Conservation (phyloP, 2,329 filamentous ascomycete genomes). For the Mollisiaceae sp. region DNA sequence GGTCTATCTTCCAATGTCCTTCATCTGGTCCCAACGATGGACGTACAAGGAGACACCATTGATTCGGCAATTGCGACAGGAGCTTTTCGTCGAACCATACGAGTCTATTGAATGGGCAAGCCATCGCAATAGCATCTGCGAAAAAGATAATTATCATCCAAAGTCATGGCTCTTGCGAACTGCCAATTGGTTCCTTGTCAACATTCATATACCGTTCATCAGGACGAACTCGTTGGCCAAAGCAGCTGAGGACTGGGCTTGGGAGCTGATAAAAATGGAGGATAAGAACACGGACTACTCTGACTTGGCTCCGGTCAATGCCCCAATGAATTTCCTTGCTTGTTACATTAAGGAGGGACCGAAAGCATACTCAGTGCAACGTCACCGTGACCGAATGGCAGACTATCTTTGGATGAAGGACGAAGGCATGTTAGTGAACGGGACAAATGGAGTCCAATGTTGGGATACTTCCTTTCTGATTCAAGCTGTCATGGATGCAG, state of each 20-base stretch:
- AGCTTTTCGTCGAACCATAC: constrained; percentile 82
- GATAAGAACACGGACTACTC: constrained; percentile 91
- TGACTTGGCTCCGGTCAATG: constrained; percentile 86
- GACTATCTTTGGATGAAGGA: constrained; percentile 92
- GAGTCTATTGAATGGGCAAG: constrained; percentile 76
- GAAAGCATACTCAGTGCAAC: constrained; percentile 70
- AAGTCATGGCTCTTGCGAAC: constrained; percentile 84
- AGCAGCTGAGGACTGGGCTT: constrained; percentile 79
- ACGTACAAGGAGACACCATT: constrained; percentile 76
- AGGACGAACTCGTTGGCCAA: constrained; percentile 68
- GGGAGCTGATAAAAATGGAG: constrained; percentile 85
- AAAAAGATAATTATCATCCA: constrained; percentile 87
- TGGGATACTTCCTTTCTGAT: constrained; percentile 96
- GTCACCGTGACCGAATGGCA: constrained; percentile 79
- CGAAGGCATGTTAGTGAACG: constrained; percentile 93
- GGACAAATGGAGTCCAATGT: constrained; percentile 96
- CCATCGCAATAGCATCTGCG: constrained; percentile 82
- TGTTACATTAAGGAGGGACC: constrained; percentile 87
- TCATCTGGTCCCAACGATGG: constrained; percentile 85
- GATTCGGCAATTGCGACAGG: constrained; percentile 74
- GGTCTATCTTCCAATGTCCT: constrained; percentile 94
- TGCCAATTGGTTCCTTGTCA: constrained; percentile 78
- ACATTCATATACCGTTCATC: constrained; percentile 80
- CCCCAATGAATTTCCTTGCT: constrained; percentile 84
- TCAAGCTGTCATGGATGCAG: constrained; percentile 79